Evolutionary conservation across 257 asterid genomes (phyloP), one percentile per base, ranked within the genome.

Genomic region (Perilla frutescens): DNA sequence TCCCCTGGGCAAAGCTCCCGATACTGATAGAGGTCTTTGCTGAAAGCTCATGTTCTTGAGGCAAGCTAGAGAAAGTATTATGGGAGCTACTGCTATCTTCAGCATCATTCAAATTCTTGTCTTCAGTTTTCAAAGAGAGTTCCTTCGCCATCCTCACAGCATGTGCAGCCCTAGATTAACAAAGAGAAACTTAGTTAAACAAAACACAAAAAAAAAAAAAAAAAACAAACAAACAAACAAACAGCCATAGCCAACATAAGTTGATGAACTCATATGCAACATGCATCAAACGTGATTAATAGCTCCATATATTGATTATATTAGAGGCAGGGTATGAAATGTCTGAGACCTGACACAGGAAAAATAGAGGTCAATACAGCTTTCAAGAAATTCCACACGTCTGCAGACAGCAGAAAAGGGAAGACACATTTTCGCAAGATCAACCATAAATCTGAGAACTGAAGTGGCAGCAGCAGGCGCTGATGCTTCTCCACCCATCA

Each of bases 381-480:
- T 86, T 79, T 95, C 99, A 70, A 95, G 93, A 87, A 90, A 95
- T 81, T 95, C 99, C 36, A 85, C 77, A 72, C 97, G 90, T 76
- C 94, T 90, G 83, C 96, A 87, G 75, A 90, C 90, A 47, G 91
- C 90, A 68, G 99, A 89, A 80, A 95, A 95, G 56, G 96, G 87
- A 61, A 93, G 91, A 71, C 96, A 95, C 99, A 95, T 95, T 81
- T 95, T 95, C n/a, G 96, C 98, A 70, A 95, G 92, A 84, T 95
- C 98, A 69, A 95, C 98, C 99, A 95, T 95, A 84, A 95, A 95
- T 79, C 99, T 85, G 57, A 95, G 94, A 80, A 95, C 96, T 4
- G 99, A 87, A 74, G 98, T 92, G 75, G 98, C 98, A 72, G 98
- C 90, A 72, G 98, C 96, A 87, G 99, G 98, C 45, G 99, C 99